Base-by-base conservation (phyloP, 441 rosid species). In the Euphorbia schlechtendalii region DNA sequence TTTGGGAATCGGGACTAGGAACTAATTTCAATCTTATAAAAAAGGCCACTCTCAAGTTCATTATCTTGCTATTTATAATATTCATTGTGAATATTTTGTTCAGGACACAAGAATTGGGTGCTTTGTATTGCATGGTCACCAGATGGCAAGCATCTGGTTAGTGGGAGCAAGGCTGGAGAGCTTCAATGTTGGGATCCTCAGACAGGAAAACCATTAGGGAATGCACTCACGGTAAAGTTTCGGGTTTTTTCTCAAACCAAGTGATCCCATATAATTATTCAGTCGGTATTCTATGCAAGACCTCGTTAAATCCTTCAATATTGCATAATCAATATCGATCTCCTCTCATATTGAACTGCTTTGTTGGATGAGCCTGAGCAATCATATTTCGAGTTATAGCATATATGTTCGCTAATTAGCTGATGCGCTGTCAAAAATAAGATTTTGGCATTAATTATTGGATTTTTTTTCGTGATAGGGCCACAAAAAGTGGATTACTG, bases 401-500 rank as follows among this genome's bases (percentile, higher is more conserved):
- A n/a, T n/a, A n/a, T n/a, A n/a, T n/a, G n/a, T n/a, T n/a, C n/a
- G n/a, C n/a, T n/a, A n/a, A n/a, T n/a, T 62, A 45, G 5, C 61
- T 51, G 53, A 13, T 59, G 25, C 18, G 24, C 52, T 49, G 28
- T 13, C 14, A 8, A 54, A 60, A 59, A 43, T 38, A 6, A 46
- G 56, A 24, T 57, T 25, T 58, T 30, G 64, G 38, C 22, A 21
- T 64, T 74, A 56, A 70, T 53, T 25, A 48, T 59, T 66, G 59
- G 56, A 60, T 63, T 69, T n/a, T 76, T 32, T 58, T 54, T 69
- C 61, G 34, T 70, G 22, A 61, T 70, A 94, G 99, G 98, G 99
- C 46, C 99, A 94, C 81, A 94, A 92, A 77, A 94, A 94, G 78
- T 94, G 99, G 99, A 91, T 94, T 68, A 91, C 97, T 55, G 98